Evolutionary conservation across 441 rosid genomes (phyloP).

Genomic region (Lepidium campestre): DNA sequence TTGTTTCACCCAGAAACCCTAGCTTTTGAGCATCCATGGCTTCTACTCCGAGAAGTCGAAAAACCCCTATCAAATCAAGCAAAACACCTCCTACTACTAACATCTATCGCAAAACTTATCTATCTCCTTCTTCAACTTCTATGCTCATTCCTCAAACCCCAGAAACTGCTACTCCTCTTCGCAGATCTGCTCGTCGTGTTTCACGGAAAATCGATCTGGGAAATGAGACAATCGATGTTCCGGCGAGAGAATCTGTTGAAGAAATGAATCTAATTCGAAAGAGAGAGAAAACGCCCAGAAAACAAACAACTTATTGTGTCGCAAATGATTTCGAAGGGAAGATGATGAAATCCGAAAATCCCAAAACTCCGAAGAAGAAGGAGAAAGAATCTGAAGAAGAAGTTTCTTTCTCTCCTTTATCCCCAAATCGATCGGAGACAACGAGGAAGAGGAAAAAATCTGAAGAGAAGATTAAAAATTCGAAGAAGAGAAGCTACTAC

Average conservation of each 20-base stretch:
- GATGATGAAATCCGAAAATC: neutral
- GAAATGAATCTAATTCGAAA: conserved; percentile 18
- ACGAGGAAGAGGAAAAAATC: conserved; percentile 45
- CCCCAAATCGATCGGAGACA: conserved; percentile 52
- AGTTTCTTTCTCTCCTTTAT: conserved; percentile 40
- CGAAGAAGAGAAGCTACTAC: conserved; percentile 47
- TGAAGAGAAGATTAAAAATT: conserved; percentile 11
- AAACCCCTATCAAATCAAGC: conserved; percentile 26
- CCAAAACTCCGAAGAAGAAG: neutral
- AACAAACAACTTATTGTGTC: neutral
- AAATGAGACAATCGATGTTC: neutral
- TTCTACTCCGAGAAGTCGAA: conserved; percentile 39
- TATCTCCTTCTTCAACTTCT: conserved; percentile 29
- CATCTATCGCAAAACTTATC: conserved; percentile 20
- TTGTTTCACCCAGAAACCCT: conserved; percentile 27
- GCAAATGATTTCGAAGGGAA: neutral
- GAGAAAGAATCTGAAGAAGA: conserved; percentile 19
- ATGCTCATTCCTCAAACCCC: conserved; percentile 60
- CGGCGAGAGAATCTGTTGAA: conserved; percentile 1
- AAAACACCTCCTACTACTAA: conserved; percentile 21
- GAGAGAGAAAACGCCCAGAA: conserved; percentile 27
- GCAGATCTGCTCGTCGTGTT: conserved; percentile 59
- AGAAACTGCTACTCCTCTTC: conserved; percentile 34
- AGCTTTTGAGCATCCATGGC: conserved; percentile 36
- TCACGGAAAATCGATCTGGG: conserved; percentile 32